Evolutionary conservation across 805 yeast genomes (phyloP), one percentile per base, ranked within the genome.

Genomic region (Cyberlindnera bimundalis): DNA sequence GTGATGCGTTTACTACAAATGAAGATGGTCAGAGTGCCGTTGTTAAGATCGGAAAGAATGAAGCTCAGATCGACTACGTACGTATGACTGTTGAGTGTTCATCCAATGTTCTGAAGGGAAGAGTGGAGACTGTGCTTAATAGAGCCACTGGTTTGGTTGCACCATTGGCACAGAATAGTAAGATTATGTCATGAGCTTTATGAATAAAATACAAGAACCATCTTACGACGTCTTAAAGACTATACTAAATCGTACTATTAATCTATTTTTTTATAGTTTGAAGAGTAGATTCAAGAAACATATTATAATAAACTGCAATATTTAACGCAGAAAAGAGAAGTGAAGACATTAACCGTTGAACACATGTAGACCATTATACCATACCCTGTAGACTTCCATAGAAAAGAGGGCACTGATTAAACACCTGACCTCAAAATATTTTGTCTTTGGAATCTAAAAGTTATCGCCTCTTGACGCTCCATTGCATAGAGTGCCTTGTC

Each of bases 381-480:
- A 21, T 7, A 21, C 24, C n/a, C n/a, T n/a, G n/a, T n/a, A n/a
- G n/a, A n/a, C n/a, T n/a, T n/a, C n/a, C n/a, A n/a, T n/a, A n/a
- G n/a, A n/a, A n/a, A n/a, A n/a, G n/a, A n/a, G n/a, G n/a, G n/a
- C n/a, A n/a, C n/a, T n/a, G n/a, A 17, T 27, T 35, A 53, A 20
- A 43, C 40, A 29, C 53, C 57, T 13, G 46, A 28, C 47, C 96
- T 77, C 61, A 83, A 80, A 24, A 90, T 74, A 50, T 81, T 82
- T 50, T 84, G 84, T 40, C 96, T 76, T 64, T 90, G 97, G 60
- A 85, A 87, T 56, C 96, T 74, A 62, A 89, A 78, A 52, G 86
- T 86, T 32, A 91, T 80, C n/a, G 83, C 81, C 45, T 88, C 97
- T 49, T 86, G 84, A 44, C 93, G 75, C 61, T 88, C 96, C 61